Evolutionary conservation across 1,284 basidiomycete genomes (phyloP).

Genomic region (Ustilago lituana): DNA sequence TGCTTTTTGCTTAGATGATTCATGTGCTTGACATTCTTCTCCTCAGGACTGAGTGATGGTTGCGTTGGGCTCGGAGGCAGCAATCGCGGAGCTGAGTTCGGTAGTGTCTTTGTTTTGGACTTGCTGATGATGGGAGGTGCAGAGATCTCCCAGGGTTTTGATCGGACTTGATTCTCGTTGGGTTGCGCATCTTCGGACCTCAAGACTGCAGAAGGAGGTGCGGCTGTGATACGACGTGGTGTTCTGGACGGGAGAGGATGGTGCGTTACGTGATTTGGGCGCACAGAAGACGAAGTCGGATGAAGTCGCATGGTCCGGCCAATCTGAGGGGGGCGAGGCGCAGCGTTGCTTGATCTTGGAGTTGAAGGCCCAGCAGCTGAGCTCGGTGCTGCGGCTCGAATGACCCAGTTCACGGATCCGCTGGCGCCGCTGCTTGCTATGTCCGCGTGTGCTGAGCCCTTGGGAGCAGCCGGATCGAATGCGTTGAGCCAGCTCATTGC

Average conservation of each 20-base stretch:
- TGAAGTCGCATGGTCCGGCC: constrained; percentile 6
- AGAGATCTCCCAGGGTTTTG: constrained; percentile 39
- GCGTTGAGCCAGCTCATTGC: constrained; percentile 44
- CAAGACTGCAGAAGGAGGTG: constrained; percentile 30
- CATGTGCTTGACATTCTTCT: background rate
- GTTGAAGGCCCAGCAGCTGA: constrained; percentile 10
- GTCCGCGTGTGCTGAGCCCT: background rate
- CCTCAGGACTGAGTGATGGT: no score
- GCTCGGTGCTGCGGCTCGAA: background rate
- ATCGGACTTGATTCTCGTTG: constrained; percentile 24
- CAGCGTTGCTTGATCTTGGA: background rate
- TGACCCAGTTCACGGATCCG: background rate
- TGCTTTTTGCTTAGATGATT: constrained; percentile 1
- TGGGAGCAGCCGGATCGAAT: constrained; percentile 38
- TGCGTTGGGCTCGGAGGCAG: no score
- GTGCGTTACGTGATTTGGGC: background rate
- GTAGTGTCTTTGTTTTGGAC: constrained; percentile 7
- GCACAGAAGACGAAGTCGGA: background rate
- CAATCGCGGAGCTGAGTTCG: no score
- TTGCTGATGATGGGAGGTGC: constrained; percentile 32
- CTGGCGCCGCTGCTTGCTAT: background rate
- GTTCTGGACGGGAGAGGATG: constrained; percentile 9
- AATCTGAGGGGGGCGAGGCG: constrained; percentile 1
- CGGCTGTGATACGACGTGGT: constrained; percentile 11
- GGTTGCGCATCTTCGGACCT: constrained; percentile 44